Evolutionary conservation across 805 yeast species (phyloP), one percentile per base, ranked within the genome.

Genomic region (Cyberlindnera galapagoensis): DNA sequence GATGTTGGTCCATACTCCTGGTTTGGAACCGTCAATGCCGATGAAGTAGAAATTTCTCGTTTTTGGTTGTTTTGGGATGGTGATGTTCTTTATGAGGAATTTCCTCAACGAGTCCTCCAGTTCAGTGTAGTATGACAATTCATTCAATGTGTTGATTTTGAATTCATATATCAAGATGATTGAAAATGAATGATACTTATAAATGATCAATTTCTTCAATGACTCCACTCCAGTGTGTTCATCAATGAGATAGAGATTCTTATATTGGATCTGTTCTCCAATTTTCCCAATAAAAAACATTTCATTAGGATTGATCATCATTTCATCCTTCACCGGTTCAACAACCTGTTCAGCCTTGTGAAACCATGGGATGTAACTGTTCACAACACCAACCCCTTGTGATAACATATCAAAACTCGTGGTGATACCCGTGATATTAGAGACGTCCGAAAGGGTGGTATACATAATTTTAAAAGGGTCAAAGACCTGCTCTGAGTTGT

Each of bases 391-490:
- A 7, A 35, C 32, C 9, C 40, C 39, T 2, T 28, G 27, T 5
- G 28, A 16, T 4, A 47, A 20, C 12, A 38, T 42, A 11, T 40
- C 39, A 13, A 40, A 34, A 1, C 43, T 28, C 2, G 44, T 39
- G 31, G 40, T 43, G 6, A 47, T 43, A 4, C 54, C 50, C 7
- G 49, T 36, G 2, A 44, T 42, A n/a, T 33, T 34, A 3, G 52
- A 43, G 8, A 51, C 46, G 24, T 47, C 52, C n/a, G 41, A 39
- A 5, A 50, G 20, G 0, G 55, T 46, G 4, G 40, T 31, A 32
- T 38, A 39, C 7, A 45, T 43, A 10, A 49, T n/a, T 28, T 43
- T 45, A 36, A 51, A 50, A 7, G 56, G 56, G 26, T 51, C 54
- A 46, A 51, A 31, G 40, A 46, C 17, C 16, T 18, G 19, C 16